Evolutionary conservation across 2,329 filamentous ascomycete species (phyloP), one percentile per base, ranked within the genome.

Genomic region (Onygena corvina): DNA sequence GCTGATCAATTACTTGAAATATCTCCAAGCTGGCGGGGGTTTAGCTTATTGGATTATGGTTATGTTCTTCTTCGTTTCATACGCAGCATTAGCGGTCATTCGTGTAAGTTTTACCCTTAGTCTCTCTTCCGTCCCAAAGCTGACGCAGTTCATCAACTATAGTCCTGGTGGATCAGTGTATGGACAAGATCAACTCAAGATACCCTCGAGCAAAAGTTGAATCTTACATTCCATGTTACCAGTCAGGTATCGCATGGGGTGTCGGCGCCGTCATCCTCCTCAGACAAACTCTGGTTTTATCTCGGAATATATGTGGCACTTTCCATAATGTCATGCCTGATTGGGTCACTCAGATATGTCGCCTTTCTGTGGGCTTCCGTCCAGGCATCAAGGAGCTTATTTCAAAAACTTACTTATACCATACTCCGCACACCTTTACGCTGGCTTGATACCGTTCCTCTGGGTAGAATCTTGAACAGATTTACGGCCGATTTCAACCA

Each of bases 361-460:
- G 79, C 77, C 61, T 69, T 83, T 3, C 84, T 80, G 57, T 56
- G 69, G 5, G 80, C 81, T 44, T 83, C 83, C 9, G 72, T 88
- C 56, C 74, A 72, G 51, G 84, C 84, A 2, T 87, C 83, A n/a
- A 72, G 78, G 33, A 67, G 68, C 38, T 70, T 89, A 2, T 90
- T 88, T 54, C 73, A 78, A 18, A 75, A 75, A 47, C 75, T 88
- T 54, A 77, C 81, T 36, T 79, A 77, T 55, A 73, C 77, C 0
- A 74, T 90, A 8, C 71, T 90, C 2, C 76, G 82, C 14, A 80
- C 84, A 4, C 84, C 83, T 1, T 70, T 89, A n/a, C 73, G 84
- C 53, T 88, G 84, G 83, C 73, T 90, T 31, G 85, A 90, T 60
- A 89, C 84, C 0, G 81, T 87, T 0, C 86, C 86, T 0, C 71